Conservation (phyloP, 306 rosid genomes). For the Prunus dulcis region DNA sequence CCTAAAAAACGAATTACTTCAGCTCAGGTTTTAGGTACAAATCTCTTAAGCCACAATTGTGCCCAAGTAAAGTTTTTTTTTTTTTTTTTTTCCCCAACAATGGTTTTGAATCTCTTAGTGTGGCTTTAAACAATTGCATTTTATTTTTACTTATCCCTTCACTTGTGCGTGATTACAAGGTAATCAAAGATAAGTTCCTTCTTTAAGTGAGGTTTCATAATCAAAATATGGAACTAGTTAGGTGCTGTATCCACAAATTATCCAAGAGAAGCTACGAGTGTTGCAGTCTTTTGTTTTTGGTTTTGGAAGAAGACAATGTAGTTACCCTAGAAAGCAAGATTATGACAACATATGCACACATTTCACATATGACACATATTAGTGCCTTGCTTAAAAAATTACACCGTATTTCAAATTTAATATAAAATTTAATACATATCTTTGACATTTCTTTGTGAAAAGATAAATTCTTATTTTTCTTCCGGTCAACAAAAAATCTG, state of each 20-base stretch:
- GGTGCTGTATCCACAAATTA: neutral
- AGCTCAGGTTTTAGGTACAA: constrained; percentile 72
- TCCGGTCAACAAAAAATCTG: neutral
- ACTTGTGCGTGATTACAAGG: neutral
- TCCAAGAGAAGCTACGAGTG: neutral
- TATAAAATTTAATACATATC: neutral
- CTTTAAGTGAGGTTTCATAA: neutral
- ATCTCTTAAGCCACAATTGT: neutral
- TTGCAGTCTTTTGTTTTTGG: too few species aligned
- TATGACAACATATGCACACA: neutral
- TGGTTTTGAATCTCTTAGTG: constrained; percentile 3
- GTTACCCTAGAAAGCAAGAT: neutral
- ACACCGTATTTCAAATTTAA: neutral
- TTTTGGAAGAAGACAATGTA: neutral
- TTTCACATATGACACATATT: neutral
- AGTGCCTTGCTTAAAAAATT: neutral
- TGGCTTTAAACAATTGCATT: neutral
- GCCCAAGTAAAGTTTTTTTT: neutral
- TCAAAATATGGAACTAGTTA: neutral
- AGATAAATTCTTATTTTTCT: neutral
- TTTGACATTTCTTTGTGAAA: neutral
- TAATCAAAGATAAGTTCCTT: neutral
- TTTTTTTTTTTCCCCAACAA: neutral
- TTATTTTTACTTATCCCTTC: neutral
- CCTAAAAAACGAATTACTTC: constrained; percentile 78